Conservation (phyloP, 768 basidiomycete genomes). For the Lepiota brunneoincarnata region DNA sequence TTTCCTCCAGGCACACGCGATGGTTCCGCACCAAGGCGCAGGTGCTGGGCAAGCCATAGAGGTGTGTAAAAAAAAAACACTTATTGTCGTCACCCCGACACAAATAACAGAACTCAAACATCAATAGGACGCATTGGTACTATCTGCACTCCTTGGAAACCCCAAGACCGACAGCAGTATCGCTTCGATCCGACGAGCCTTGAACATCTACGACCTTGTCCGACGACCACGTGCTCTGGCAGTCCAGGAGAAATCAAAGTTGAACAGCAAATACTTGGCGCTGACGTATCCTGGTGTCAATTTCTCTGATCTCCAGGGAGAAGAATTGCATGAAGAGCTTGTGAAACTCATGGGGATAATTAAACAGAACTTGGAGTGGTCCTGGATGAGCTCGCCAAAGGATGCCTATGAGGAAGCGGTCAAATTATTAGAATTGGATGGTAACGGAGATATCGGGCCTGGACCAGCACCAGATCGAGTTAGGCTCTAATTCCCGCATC, state of each 20-base stretch:
- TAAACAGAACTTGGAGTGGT: slow-evolving; percentile 59
- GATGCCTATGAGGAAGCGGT: slow-evolving; percentile 36
- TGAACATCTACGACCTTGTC: slow-evolving; percentile 47
- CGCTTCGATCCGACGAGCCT: slow-evolving; percentile 30
- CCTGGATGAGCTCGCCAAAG: slow-evolving; percentile 50
- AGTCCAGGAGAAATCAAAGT: slow-evolving; percentile 34
- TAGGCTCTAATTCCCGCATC: no score
- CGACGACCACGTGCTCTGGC: slow-evolving; percentile 43
- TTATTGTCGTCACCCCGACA: no score
- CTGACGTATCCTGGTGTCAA: slow-evolving; percentile 30
- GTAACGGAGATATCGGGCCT: no score
- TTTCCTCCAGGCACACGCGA: slow-evolving; percentile 26
- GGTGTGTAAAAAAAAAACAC: no score
- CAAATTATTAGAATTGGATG: slow-evolving; percentile 21
- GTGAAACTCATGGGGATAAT: slow-evolving; percentile 37
- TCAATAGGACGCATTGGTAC: slow-evolving; percentile 50
- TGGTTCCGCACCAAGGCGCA: slow-evolving; percentile 29
- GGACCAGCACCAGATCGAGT: no score
- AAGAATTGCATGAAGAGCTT: slow-evolving; percentile 29
- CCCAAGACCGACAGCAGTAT: slow-evolving; percentile 34
- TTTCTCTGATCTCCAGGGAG: slow-evolving; percentile 25
- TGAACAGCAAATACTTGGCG: slow-evolving; percentile 41
- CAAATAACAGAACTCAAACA: no score
- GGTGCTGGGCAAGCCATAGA: slow-evolving; percentile 31
- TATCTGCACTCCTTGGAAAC: slow-evolving; percentile 45